phyloP scores from a whole-genome alignment of 2,329 filamentous ascomycete genomes.

The Aspergillus ochraceoroseus region DNA sequence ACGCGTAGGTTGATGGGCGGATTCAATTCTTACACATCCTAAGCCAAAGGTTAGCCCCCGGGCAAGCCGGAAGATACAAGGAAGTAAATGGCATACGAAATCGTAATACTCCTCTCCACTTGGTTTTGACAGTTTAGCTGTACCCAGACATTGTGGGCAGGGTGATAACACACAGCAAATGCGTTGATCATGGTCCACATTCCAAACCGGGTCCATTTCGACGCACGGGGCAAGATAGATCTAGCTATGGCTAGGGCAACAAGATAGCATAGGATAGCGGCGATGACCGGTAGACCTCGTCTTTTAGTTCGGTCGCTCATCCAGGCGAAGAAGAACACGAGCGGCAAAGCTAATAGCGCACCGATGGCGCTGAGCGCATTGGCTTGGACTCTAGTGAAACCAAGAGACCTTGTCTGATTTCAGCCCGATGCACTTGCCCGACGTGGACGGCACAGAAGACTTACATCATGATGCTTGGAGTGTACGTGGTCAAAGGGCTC shows the following conservation, averaged over 20 bases:
- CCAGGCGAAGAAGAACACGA: constrained; percentile 49
- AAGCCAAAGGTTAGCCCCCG: constrained; percentile 35
- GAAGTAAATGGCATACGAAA: constrained; percentile 41
- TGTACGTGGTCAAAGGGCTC: constrained; percentile 51
- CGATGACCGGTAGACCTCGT: constrained; percentile 44
- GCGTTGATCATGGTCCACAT: constrained; percentile 51
- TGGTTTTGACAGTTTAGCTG: constrained; percentile 50
- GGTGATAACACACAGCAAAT: constrained; percentile 52
- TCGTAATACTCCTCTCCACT: constrained; percentile 47
- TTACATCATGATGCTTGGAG: constrained; percentile 36
- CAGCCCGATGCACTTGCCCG: neutral
- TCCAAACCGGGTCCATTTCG: constrained; percentile 48
- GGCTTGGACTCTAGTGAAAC: constrained; percentile 45
- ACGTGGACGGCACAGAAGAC: too few species aligned
- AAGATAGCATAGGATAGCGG: constrained; percentile 46
- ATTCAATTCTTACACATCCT: constrained; percentile 27
- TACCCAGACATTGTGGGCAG: constrained; percentile 51
- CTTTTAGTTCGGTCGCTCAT: constrained; percentile 47
- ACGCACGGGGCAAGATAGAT: constrained; percentile 42
- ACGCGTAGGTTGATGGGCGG: neutral
- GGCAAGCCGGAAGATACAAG: neutral
- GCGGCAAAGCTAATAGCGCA: constrained; percentile 44
- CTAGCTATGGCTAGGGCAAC: constrained; percentile 43
- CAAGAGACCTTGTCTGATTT: constrained; percentile 29
- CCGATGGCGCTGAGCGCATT: constrained; percentile 46